phyloP scores from a whole-genome alignment of 371 early-diverging fungal species.

The Rhizopus delemar region DNA sequence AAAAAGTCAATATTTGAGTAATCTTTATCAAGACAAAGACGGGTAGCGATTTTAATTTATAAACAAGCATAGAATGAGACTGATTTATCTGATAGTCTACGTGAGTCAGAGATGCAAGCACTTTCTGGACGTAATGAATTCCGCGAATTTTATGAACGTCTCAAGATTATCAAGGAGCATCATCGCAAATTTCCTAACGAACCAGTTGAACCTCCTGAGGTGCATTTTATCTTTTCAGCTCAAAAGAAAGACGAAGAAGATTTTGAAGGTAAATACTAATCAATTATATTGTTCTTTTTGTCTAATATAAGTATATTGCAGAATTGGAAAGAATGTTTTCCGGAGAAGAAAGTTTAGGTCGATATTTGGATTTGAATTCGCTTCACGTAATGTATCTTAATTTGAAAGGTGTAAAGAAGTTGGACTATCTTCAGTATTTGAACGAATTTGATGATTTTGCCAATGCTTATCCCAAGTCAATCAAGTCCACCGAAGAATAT shows the following conservation, averaged over 20 bases:
- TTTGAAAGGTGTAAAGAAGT: slow-evolving; percentile 69
- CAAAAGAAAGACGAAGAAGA: slow-evolving; percentile 59
- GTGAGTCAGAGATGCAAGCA: slow-evolving; percentile 73
- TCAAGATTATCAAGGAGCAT: slow-evolving; percentile 81
- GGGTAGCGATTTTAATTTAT: slow-evolving; percentile 48
- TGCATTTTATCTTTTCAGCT: slow-evolving; percentile 63
- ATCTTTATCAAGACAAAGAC: slow-evolving; percentile 74
- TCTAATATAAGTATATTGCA: slow-evolving; percentile 9
- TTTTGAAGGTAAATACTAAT: slow-evolving; percentile 43
- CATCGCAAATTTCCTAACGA: slow-evolving; percentile 85
- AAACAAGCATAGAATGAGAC: no score
- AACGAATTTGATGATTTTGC: slow-evolving; percentile 68
- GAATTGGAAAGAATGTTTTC: slow-evolving; percentile 86
- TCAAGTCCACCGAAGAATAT: slow-evolving; percentile 66
- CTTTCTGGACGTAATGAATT: slow-evolving; percentile 77
- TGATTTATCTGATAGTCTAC: slow-evolving; percentile 38
- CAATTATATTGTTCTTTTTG: not conserved
- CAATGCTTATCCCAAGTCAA: slow-evolving; percentile 57
- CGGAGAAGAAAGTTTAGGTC: slow-evolving; percentile 89
- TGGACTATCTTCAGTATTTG: slow-evolving; percentile 83
- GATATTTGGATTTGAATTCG: slow-evolving; percentile 84
- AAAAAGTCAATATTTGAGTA: slow-evolving; percentile 62
- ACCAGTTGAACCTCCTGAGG: slow-evolving; percentile 76
- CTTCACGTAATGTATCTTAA: slow-evolving; percentile 81
- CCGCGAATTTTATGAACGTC: slow-evolving; percentile 83